Evolutionary conservation across 2,329 filamentous ascomycete genomes (phyloP).

Genomic region (Cladosporium sp.): DNA sequence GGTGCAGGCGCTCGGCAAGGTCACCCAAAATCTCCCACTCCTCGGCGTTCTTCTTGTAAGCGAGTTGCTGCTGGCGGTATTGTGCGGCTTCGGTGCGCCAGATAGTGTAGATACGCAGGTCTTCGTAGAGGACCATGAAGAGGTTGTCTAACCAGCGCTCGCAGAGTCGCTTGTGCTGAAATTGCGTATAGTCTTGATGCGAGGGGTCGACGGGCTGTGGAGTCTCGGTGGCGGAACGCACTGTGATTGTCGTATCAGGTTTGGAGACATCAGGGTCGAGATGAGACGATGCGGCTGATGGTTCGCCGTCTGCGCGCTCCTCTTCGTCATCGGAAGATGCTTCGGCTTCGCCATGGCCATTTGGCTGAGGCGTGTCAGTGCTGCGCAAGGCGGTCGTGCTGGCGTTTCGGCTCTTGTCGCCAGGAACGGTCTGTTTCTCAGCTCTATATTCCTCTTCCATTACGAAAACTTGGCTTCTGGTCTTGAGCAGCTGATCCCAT

Average conservation of each 20-base stretch:
- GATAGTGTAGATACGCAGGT: conserved; percentile 96
- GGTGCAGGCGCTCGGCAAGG: conserved; percentile 86
- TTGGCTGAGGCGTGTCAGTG: conserved; percentile 53
- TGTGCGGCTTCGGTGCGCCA: conserved; percentile 98
- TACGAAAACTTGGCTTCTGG: conserved; percentile 93
- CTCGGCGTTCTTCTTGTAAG: conserved; percentile 94
- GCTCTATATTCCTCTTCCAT: conserved; percentile 99
- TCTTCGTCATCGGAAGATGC: conserved; percentile 24
- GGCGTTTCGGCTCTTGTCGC: conserved; percentile 60
- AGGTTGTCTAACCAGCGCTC: conserved; percentile 97
- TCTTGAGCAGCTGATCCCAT: conserved; percentile 93
- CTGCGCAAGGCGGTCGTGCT: conserved; percentile 75
- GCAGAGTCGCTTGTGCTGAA: conserved; percentile 95
- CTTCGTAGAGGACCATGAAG: conserved; percentile 99
- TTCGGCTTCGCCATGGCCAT: conserved; percentile 38
- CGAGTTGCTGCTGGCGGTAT: conserved; percentile 85
- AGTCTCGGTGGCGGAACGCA: conserved; percentile 28
- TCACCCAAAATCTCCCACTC: conserved; percentile 98
- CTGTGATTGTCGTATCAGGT: conserved; percentile 30
- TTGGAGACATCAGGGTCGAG: conserved; percentile 33
- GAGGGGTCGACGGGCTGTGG: conserved; percentile 48
- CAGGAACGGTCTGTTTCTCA: conserved; percentile 62
- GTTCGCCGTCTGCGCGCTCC: conserved; percentile 17
- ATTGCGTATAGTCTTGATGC: conserved; percentile 75
- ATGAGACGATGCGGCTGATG: conserved; percentile 26